These are phyloP conservation scores for Colletotrichum lini DNA, from an alignment of 2,329 filamentous ascomycete genomes.

Conservation along the genomic window DNA sequence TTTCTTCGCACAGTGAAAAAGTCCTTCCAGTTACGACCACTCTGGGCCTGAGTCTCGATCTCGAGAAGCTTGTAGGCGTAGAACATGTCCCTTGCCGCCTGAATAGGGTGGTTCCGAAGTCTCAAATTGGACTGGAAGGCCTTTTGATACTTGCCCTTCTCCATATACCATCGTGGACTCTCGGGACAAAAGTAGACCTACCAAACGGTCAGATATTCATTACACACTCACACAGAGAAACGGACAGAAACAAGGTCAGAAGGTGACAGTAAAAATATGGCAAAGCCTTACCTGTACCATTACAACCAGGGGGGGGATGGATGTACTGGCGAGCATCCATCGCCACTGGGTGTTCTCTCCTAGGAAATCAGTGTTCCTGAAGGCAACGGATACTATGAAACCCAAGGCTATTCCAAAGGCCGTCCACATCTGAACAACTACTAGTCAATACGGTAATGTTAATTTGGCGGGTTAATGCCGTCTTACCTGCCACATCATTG, in stretches of 20 bases:
- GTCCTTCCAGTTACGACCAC: conserved; percentile 52
- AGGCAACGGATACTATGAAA: conserved; percentile 54
- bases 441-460: too few relatives aligned
- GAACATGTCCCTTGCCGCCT: conserved; percentile 66
- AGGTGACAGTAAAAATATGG: background rate
- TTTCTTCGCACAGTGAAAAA: conserved; percentile 56
- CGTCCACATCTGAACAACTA: conserved; percentile 39
- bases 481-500: conserved; percentile 55
- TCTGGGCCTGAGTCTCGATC: conserved; percentile 49
- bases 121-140: conserved; percentile 61
- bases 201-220: background rate
- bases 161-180: conserved; percentile 68
- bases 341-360: conserved; percentile 51
- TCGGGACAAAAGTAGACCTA: conserved; percentile 69
- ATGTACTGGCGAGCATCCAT: conserved; percentile 64
- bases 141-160: conserved; percentile 60
- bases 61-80: conserved; percentile 60
- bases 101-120: conserved; percentile 62
- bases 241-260: background rate
- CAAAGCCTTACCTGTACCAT: conserved; percentile 52
- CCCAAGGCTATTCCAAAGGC: conserved; percentile 58
- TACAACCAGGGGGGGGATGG: conserved; percentile 67
- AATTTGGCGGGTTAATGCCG: background rate
- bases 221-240: too few relatives aligned
- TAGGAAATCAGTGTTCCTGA: conserved; percentile 51